Conservation (phyloP, 805 yeast species). For the Ogataea zsoltii region DNA sequence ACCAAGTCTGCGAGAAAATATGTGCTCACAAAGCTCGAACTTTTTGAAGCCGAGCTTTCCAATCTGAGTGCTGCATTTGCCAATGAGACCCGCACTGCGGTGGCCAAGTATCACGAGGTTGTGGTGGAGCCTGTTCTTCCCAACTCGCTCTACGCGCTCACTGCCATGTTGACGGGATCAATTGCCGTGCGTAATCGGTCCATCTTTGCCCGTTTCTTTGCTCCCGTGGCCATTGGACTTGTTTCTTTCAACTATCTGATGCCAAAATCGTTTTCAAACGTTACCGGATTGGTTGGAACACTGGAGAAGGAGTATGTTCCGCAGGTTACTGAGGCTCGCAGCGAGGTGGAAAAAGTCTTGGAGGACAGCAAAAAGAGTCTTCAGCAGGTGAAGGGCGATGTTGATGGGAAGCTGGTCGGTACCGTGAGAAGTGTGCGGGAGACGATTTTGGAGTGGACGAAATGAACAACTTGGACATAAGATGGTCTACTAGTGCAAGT, state of each 20-base stretch:
- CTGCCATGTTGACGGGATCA: constrained; percentile 58
- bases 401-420: constrained; percentile 2
- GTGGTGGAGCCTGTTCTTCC: constrained; percentile 60
- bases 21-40: constrained; percentile 39
- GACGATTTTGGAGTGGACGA: constrained; percentile 7
- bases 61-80: constrained; percentile 48
- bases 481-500: too few relatives aligned
- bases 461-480: too few relatives aligned
- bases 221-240: constrained; percentile 53
- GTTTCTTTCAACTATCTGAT: constrained; percentile 45
- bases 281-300: constrained; percentile 27
- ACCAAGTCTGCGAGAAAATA: constrained; percentile 41
- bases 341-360: constrained; percentile 6
- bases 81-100: constrained; percentile 42
- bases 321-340: constrained; percentile 32
- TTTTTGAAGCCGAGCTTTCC: constrained; percentile 43
- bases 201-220: constrained; percentile 49
- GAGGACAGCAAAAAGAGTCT: constrained; percentile 3
- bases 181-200: constrained; percentile 49
- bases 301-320: constrained; percentile 41
- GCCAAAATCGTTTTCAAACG: constrained; percentile 48
- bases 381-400: constrained; percentile 3
- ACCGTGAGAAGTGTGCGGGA: constrained; percentile 10
- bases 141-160: constrained; percentile 51
- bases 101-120: constrained; percentile 34